Evolutionary conservation across 163 green algal genomes (phyloP), one percentile per base, ranked within the genome.

Genomic region (Prototheca wickerhamii): DNA sequence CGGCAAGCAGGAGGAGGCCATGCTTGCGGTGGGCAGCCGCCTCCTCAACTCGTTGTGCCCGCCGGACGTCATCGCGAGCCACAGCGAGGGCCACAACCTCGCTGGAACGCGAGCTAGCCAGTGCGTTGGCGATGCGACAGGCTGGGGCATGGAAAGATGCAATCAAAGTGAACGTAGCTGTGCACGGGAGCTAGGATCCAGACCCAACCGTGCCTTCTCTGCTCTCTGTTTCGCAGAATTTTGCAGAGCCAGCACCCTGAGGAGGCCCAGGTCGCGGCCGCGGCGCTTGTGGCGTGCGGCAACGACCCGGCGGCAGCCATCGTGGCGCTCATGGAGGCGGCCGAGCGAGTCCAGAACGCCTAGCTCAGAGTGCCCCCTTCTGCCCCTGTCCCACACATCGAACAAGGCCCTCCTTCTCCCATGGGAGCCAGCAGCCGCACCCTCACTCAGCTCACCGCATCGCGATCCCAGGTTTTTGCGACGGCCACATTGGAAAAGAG

Each of bases 211-310:
- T 15, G 12, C 40, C 46, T 28, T 18, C 46, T 12, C 46, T 28
- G 6, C 46, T 54, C 46, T 54, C 46, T 54, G 20, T 49, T 25
- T 54, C 46, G 18, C 46, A 54, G 46, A 18, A 12, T 54, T 5
- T 18, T 54, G 46, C 46, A 30, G 46, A 28, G 15, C 53, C 10
- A 10, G 29, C 53, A 37, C 29, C 61, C 70, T 4, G 67, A 62
- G 42, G 65, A 75, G 40, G 49, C 67, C 21, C 72, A 79, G 43
- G 73, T 79, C n/a, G 72, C 72, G 2, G 72, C 72, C 7, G 72
- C 67, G n/a, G 61, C 67, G 1, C 61, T 79, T 25, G 56, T 59
- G 5, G 40, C 44, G 20, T 62, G 46, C 46, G 57, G 70, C 20
- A 56, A 57, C 5, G 72, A 79, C 62, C 31, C 72, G 17, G 67